A percentile compares a stretch with the other conserved stretches of the same genome.
Conservation (phyloP, 2,329 filamentous ascomycete genomes). For the Chaetomium olivaceum region DNA sequence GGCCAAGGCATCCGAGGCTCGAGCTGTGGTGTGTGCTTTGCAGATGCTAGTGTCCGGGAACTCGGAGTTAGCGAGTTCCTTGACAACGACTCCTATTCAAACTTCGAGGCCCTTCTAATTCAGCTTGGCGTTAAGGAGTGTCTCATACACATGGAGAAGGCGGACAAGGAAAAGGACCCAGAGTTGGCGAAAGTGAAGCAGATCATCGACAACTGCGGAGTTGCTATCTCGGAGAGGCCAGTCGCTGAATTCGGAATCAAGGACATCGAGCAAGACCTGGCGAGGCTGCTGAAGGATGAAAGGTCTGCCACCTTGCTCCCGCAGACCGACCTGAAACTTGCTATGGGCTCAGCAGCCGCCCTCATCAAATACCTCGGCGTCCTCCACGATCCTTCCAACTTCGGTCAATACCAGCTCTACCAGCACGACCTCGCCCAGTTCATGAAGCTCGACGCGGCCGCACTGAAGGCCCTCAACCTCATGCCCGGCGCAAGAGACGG, state of each 20-base stretch:
- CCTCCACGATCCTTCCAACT: constrained; percentile 89
- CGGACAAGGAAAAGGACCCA: constrained; percentile 81
- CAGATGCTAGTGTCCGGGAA: constrained; percentile 93
- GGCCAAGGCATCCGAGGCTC: constrained; percentile 79
- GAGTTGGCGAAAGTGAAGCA: constrained; percentile 84
- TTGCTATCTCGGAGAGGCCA: constrained; percentile 81
- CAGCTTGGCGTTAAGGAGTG: constrained; percentile 96
- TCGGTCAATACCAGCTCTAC: constrained; percentile 95
- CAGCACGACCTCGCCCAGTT: constrained; percentile 96
- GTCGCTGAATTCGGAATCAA: constrained; percentile 77
- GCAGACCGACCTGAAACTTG: constrained; percentile 89
- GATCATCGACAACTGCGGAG: constrained; percentile 89
- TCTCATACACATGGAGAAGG: constrained; percentile 75
- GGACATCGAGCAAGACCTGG: constrained; percentile 94
- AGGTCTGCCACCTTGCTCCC: constrained; percentile 73
- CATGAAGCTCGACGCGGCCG: constrained; percentile 97
- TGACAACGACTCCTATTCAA: constrained; percentile 98
- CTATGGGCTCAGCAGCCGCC: constrained; percentile 91
- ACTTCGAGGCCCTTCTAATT: constrained; percentile 94
- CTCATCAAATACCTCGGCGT: constrained; percentile 93
- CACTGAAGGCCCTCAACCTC: constrained; percentile 88
- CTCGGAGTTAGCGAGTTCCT: constrained; percentile 96
- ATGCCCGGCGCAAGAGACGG: constrained; percentile 96
- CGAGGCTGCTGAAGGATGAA: constrained; percentile 84
- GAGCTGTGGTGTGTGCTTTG: constrained; percentile 92